phyloP scores from a whole-genome alignment of 208 protist species.

The Wallacemonas collosoma region DNA sequence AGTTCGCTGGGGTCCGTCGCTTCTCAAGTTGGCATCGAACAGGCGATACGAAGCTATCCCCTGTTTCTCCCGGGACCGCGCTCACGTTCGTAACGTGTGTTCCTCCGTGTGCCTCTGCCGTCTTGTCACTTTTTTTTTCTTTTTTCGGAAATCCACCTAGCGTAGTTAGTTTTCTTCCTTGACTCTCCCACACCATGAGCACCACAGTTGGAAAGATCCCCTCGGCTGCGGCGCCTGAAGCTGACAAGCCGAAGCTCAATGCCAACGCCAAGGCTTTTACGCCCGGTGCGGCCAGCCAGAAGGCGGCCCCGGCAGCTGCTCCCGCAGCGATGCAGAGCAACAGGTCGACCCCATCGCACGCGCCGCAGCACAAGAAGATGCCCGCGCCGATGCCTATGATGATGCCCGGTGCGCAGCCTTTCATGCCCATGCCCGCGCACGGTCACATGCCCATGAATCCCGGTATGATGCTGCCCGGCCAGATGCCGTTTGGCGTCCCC shows the following conservation, averaged over 20 bases:
- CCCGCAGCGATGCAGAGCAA: not conserved
- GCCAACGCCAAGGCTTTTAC: slow-evolving; percentile 69
- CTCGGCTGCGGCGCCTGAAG: not conserved
- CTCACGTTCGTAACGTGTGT: no score
- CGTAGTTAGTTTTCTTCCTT: not conserved
- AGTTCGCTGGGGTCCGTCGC: not conserved
- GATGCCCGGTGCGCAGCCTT: slow-evolving; percentile 19
- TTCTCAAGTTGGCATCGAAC: not conserved
- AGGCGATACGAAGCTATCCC: not conserved
- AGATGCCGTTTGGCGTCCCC: slow-evolving; percentile 26
- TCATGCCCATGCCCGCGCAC: slow-evolving; percentile 32
- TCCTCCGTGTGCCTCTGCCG: no score
- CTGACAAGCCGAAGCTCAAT: slow-evolving; percentile 48
- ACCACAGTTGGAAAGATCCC: not conserved
- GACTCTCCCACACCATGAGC: not conserved
- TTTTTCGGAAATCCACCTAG: not conserved
- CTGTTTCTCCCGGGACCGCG: no score
- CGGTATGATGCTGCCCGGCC: slow-evolving; percentile 26
- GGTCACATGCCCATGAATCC: slow-evolving; percentile 31
- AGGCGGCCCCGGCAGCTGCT: slow-evolving; percentile 1
- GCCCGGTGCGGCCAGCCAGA: slow-evolving; percentile 20
- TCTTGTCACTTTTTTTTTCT: not conserved
- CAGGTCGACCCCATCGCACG: slow-evolving; percentile 5
- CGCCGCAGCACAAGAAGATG: slow-evolving; percentile 23
- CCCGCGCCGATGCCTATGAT: slow-evolving; percentile 29